Evolutionary conservation across 768 basidiomycete species (phyloP), one percentile per base, ranked within the genome.

Genomic region (Hericium rajendrae): DNA sequence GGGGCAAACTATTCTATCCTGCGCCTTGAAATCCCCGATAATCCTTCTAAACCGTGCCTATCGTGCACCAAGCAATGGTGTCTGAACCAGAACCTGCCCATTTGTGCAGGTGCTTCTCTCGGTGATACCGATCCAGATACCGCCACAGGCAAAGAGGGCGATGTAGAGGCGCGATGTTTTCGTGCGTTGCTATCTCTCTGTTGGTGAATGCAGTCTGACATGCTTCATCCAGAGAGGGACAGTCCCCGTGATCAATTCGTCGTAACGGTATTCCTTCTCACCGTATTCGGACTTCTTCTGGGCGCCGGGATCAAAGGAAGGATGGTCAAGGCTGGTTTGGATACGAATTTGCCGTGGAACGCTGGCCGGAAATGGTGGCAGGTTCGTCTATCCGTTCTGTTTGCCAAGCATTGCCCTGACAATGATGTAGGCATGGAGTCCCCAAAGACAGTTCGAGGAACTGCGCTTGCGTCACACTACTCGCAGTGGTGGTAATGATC

Each of bases 51-150:
- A 70, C 93, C 94, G 9, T 97, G 94, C 70, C 77, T 93, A 24
- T 88, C 91, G 5, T 97, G 94, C 69, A 95, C 92, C 10, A 91
- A 93, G 67, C 88, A 93, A 67, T 97, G 94, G 89, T 97, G 94
- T 72, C 75, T 94, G 56, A 90, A 95, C 67, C 94, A 91, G 71
- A 91, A 93, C 66, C 76, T 97, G 39, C 74, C 79, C 15, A 94
- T 92, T 48, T 95, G 91, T 68, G 78, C 80, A 10, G 86, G 86
- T 26, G 91, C 91, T 50, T 78, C 81, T 52, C 72, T 94, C 54
- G 94, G 93, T 24, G 89, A 93, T 65, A 85, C 88, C 22, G 83
- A 97, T 70, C 90, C 90, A 26, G 94, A 97, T 70, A 93, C 89
- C 16, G 91, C 88, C 12, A 94, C 92, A 5, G 94, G 94, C 38